Evolutionary conservation across 768 basidiomycete genomes (phyloP).

Genomic region (Termitomyces sp.): DNA sequence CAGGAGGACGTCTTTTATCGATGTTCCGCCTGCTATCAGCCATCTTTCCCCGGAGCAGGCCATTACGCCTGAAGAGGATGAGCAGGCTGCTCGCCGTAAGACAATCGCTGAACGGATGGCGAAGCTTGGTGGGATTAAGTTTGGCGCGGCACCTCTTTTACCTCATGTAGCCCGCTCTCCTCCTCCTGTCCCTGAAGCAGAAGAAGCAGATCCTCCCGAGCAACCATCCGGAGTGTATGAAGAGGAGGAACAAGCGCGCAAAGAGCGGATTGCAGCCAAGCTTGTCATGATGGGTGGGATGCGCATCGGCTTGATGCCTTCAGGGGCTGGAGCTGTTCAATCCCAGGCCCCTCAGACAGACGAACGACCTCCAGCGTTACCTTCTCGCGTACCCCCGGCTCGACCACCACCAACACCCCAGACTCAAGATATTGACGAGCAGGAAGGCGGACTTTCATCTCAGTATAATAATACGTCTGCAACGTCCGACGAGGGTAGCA

Average conservation of each 20-base stretch:
- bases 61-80: conserved; percentile 32
- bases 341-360: conserved; percentile 28
- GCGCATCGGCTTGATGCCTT: conserved; percentile 56
- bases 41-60: conserved; percentile 14
- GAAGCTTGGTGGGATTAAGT: conserved; percentile 80
- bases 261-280: conserved; percentile 51
- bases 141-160: conserved; percentile 62
- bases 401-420: conserved; percentile 30
- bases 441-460: conserved; percentile 33
- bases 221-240: conserved; percentile 31
- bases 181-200: conserved; percentile 30
- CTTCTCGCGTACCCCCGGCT: conserved; percentile 17
- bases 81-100: conserved; percentile 51
- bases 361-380: conserved; percentile 14
- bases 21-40: conserved; percentile 17
- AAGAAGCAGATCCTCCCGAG: conserved; percentile 16
- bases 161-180: conserved; percentile 35
- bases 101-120: conserved; percentile 96
- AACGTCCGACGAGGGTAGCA: conserved; percentile 58
- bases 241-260: conserved; percentile 60
- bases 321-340: conserved; percentile 30
- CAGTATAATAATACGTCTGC: conserved; percentile 27
- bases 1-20: conserved; percentile 31
- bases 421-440: conserved; percentile 29
- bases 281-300: conserved; percentile 55